A percentile compares a stretch with the other conserved stretches of the same genome.
Evolutionary conservation across 768 basidiomycete genomes (phyloP).

Genomic region (Termitomyces bulborhizus): DNA sequence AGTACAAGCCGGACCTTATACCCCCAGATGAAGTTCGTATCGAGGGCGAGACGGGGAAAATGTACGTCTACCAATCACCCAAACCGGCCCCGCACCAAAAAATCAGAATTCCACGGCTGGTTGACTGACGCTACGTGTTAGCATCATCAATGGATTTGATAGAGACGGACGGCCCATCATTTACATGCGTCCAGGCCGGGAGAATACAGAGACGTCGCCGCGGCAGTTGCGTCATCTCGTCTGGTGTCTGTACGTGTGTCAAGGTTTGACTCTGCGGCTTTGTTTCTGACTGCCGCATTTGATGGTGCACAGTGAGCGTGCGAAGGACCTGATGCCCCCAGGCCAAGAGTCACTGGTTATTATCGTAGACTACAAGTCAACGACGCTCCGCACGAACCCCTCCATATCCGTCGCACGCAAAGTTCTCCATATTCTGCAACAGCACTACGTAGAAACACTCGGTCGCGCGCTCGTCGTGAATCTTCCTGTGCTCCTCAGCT

Average conservation of each 20-base stretch:
- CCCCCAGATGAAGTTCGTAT: conserved; percentile 73
- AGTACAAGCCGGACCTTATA: conserved; percentile 82
- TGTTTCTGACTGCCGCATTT: neutral
- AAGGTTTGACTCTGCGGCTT: neutral
- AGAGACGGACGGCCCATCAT: conserved; percentile 81
- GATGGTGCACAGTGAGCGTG: conserved; percentile 57
- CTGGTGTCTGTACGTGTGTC: conserved; percentile 66
- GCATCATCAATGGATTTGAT: conserved; percentile 82
- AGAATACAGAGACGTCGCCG: conserved; percentile 74
- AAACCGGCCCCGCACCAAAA: too few species aligned
- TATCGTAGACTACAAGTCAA: conserved; percentile 80
- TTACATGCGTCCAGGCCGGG: conserved; percentile 83
- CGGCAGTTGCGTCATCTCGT: conserved; percentile 83
- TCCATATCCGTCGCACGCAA: conserved; percentile 77
- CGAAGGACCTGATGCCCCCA: conserved; percentile 83
- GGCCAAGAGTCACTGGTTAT: conserved; percentile 81
- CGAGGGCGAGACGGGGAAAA: conserved; percentile 84
- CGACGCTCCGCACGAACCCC: conserved; percentile 78
- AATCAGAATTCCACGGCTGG: neutral
- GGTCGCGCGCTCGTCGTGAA: conserved; percentile 82
- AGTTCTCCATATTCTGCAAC: conserved; percentile 75
- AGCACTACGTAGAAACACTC: conserved; percentile 86
- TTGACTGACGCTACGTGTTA: conserved; percentile 19
- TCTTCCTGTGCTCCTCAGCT: conserved; percentile 65
- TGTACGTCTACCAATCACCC: conserved; percentile 40